These are phyloP conservation scores for Diplosphaera chodatii DNA, from an alignment of 139 green algal species.

Conservation along the genomic window DNA sequence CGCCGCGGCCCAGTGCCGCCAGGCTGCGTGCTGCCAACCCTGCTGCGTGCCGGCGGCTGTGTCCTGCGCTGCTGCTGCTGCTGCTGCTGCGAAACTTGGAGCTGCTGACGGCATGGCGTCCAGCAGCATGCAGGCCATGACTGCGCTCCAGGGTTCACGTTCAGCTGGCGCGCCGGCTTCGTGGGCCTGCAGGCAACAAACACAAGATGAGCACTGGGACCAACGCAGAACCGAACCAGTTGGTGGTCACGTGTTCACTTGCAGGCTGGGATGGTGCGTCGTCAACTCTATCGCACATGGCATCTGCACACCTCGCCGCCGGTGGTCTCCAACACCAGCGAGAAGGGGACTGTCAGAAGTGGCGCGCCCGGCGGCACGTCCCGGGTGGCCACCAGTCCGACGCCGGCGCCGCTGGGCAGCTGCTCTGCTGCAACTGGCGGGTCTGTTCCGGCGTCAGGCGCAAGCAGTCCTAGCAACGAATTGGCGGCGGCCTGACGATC, in stretches of 20 bases:
- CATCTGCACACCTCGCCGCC: not conserved
- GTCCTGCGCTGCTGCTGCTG: no score
- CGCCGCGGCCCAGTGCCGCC: not conserved
- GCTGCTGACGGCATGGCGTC: no score
- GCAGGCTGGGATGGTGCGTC: no score
- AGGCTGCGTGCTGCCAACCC: not conserved
- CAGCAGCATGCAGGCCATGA: not conserved
- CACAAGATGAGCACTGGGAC: no score
- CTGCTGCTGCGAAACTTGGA: no score
- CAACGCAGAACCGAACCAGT: no score
- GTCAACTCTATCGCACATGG: no score
- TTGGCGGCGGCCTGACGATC: not conserved
- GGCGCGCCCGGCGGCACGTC: not conserved
- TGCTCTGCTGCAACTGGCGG: not conserved
- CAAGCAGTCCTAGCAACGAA: not conserved
- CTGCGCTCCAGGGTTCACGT: not conserved
- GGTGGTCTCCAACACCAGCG: not conserved
- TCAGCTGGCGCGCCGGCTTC: not conserved
- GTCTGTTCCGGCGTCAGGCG: not conserved
- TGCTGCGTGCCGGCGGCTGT: no score
- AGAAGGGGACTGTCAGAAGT: not conserved
- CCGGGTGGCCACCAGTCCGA: not conserved
- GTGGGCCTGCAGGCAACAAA: no score
- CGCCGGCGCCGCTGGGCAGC: not conserved
- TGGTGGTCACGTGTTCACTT: no score